Percentiles rank a stretch among this genome's conserved stretches.
phyloP scores from a whole-genome alignment of 2,329 filamentous ascomycete genomes.

The Metarhizium brunneum region DNA sequence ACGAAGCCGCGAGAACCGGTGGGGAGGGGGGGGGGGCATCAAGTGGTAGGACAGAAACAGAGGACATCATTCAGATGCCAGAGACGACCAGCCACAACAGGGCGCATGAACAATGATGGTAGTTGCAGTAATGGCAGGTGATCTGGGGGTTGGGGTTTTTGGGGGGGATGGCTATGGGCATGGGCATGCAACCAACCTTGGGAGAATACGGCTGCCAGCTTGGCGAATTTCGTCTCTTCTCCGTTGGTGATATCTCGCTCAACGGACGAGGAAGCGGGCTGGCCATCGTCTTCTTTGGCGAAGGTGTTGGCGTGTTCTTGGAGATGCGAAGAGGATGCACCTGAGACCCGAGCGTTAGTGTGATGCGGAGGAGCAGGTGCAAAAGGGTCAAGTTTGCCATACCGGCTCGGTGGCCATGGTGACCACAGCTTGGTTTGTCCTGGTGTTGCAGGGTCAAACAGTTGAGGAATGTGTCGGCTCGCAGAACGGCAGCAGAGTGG shows the following conservation, averaged over 20 bases:
- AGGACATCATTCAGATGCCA: background rate
- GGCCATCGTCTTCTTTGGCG: slow-evolving; percentile 58
- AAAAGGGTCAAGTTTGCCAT: slow-evolving; percentile 16
- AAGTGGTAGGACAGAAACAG: background rate
- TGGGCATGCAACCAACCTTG: slow-evolving; percentile 22
- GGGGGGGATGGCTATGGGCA: background rate
- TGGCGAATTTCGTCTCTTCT: slow-evolving; percentile 83
- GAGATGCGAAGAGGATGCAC: slow-evolving; percentile 73
- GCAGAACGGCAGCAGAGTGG: slow-evolving; percentile 4
- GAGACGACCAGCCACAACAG: background rate
- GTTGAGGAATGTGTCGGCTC: slow-evolving; percentile 19
- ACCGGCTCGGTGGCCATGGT: slow-evolving; percentile 30
- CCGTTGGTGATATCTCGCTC: slow-evolving; percentile 79
- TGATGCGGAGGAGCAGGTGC: background rate
- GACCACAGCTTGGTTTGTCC: slow-evolving; percentile 14
- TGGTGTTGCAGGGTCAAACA: slow-evolving; percentile 11
- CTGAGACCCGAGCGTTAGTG: slow-evolving; percentile 27
- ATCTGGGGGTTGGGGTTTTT: too few species aligned
- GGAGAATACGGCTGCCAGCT: slow-evolving; percentile 63
- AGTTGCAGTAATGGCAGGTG: background rate
- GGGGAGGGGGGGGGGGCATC: background rate
- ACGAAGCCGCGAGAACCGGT: background rate
- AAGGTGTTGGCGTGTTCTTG: slow-evolving; percentile 52
- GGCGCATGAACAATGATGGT: background rate
- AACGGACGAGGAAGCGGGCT: slow-evolving; percentile 62